Evolutionary conservation across 495 filamentous ascomycete genomes (phyloP).

Genomic region (Aspergillus saccharolyticus): DNA sequence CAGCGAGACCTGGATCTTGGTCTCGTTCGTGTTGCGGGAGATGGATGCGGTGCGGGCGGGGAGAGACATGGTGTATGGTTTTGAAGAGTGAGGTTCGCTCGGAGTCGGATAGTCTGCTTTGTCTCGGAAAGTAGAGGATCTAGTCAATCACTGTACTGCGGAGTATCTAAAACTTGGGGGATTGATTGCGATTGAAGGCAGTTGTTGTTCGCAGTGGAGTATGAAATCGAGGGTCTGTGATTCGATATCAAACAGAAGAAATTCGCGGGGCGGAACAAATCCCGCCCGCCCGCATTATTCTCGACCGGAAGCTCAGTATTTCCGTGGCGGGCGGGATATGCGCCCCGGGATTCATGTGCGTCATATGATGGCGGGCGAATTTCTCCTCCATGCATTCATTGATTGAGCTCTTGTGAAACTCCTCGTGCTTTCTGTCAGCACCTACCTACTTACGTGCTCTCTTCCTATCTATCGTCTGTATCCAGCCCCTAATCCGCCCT

Average conservation of each 20-base stretch:
- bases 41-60: conserved; percentile 64
- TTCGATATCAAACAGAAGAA: background rate
- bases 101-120: conserved; percentile 8
- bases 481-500: background rate
- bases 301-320: background rate
- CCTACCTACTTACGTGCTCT: no score
- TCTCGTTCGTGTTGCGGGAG: conserved; percentile 90
- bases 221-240: background rate
- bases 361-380: background rate
- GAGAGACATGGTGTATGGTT: conserved; percentile 38
- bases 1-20: conserved; percentile 87
- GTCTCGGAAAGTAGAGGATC: no score
- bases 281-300: background rate
- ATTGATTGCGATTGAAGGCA: no score
- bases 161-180: no score
- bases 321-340: background rate
- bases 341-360: background rate
- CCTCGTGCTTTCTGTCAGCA: background rate
- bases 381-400: background rate
- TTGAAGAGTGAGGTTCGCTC: conserved; percentile 7
- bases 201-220: background rate
- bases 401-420: no score
- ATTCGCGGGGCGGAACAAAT: background rate
- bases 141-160: no score
- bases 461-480: no score